phyloP scores from a whole-genome alignment of 2,329 filamentous ascomycete genomes.

The Purpureocillium lavendulum region DNA sequence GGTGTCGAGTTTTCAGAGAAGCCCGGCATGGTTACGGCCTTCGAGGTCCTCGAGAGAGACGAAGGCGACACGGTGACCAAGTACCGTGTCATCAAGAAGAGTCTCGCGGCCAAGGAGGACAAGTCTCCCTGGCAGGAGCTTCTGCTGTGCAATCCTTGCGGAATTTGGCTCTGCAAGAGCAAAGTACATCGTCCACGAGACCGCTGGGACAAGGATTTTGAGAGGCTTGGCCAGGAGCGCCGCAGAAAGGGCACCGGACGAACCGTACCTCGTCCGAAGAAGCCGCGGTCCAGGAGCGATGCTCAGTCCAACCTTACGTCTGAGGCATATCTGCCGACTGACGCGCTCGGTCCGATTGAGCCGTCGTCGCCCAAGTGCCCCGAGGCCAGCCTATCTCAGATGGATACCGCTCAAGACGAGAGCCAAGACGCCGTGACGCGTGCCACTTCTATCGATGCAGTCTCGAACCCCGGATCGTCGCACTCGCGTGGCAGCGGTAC shows the following conservation, averaged over 20 bases:
- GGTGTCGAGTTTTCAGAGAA: slow-evolving; percentile 65
- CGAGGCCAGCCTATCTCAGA: slow-evolving; percentile 9
- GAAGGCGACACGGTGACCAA: slow-evolving; percentile 51
- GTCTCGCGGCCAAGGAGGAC: slow-evolving; percentile 51
- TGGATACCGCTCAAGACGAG: slow-evolving; percentile 4
- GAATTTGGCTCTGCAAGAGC: slow-evolving; percentile 88
- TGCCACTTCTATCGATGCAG: slow-evolving; percentile 1
- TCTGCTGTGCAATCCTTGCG: slow-evolving; percentile 89
- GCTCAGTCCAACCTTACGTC: slow-evolving; percentile 37
- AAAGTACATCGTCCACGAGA: slow-evolving; percentile 75
- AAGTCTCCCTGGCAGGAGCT: slow-evolving; percentile 62
- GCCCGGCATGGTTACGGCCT: slow-evolving; percentile 64
- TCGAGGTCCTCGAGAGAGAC: slow-evolving; percentile 59
- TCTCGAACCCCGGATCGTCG: slow-evolving; percentile 32
- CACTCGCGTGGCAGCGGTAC: slow-evolving; percentile 49
- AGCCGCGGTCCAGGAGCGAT: slow-evolving; percentile 39
- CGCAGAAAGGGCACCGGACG: slow-evolving; percentile 37
- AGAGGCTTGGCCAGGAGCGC: slow-evolving; percentile 42
- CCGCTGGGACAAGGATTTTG: slow-evolving; percentile 65
- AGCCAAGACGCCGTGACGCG: background rate
- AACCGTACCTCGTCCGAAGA: slow-evolving; percentile 35
- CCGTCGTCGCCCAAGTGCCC: slow-evolving; percentile 21
- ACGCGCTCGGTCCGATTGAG: slow-evolving; percentile 41
- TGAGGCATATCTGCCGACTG: slow-evolving; percentile 45
- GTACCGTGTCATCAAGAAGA: slow-evolving; percentile 75